These are phyloP conservation scores for Cardamine chenopodiifolia DNA, from an alignment of 345 rosid genomes.

Conservation along the genomic window DNA sequence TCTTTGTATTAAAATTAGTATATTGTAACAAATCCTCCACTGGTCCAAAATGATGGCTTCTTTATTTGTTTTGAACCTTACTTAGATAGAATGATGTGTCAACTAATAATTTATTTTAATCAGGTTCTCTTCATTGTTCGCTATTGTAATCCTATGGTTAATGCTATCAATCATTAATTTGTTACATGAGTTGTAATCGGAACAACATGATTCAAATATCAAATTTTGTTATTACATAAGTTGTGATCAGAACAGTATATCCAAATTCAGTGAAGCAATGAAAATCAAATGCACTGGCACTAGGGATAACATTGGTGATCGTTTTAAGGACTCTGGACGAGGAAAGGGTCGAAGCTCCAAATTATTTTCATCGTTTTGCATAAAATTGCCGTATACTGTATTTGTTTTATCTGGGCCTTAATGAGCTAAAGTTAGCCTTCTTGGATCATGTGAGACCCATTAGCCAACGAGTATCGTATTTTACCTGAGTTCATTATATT, in stretches of 20 bases:
- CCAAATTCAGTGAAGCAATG: no score
- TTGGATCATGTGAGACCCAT: background rate
- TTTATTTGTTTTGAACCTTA: background rate
- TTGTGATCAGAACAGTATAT: no score
- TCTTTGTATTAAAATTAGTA: background rate
- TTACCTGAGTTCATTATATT: no score
- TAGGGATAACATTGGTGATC: background rate
- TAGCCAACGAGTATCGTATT: background rate
- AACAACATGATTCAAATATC: background rate
- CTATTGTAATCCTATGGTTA: background rate
- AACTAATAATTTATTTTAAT: background rate
- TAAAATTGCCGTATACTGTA: no score
- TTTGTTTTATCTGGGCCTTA: background rate
- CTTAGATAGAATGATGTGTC: constrained; percentile 7
- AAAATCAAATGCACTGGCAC: background rate
- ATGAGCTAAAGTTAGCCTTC: background rate
- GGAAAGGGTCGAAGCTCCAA: background rate
- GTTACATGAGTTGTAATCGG: background rate
- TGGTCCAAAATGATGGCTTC: background rate
- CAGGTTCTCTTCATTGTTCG: background rate
- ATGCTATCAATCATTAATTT: no score
- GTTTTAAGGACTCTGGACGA: no score
- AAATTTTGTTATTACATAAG: background rate
- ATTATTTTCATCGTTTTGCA: no score
- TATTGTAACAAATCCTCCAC: background rate